Percentiles rank a stretch among this genome's conserved stretches.
Evolutionary conservation across 768 basidiomycete species (phyloP).

Genomic region (Daedaleopsis sinensis): DNA sequence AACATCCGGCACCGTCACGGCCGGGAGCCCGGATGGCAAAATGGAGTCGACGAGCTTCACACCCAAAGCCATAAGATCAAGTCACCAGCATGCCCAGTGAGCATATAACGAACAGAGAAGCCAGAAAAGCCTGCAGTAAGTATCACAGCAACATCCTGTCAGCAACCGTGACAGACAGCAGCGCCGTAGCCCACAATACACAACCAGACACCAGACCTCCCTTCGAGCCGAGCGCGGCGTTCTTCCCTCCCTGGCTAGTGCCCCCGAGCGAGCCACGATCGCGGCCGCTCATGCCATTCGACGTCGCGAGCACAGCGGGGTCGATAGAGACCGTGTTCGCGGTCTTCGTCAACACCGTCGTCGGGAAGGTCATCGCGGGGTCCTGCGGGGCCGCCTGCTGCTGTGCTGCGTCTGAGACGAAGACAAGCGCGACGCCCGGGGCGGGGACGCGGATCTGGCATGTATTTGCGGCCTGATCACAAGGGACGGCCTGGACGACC

Average conservation of each 20-base stretch:
- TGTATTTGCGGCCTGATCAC: constrained; percentile 45
- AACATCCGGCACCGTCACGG: too few species aligned
- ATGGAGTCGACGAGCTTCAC: too few species aligned
- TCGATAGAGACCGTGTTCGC: constrained; percentile 59
- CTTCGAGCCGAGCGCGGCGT: not conserved
- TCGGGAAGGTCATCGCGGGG: constrained; percentile 53
- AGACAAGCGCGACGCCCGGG: constrained; percentile 77
- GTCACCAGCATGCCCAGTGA: too few species aligned
- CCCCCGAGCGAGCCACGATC: constrained; percentile 33
- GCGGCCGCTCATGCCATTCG: constrained; percentile 55
- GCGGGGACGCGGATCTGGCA: constrained; percentile 68
- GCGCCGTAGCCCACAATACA: not conserved
- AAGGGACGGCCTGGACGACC: constrained; percentile 39
- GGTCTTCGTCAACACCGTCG: constrained; percentile 48
- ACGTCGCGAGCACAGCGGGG: constrained; percentile 56
- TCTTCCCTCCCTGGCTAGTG: constrained; percentile 27
- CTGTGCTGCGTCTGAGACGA: constrained; percentile 52
- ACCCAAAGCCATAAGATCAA: too few species aligned
- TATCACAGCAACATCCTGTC: not conserved
- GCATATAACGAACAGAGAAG: too few species aligned
- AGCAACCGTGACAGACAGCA: not conserved
- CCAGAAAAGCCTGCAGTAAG: too few species aligned
- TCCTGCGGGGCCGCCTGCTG: constrained; percentile 35
- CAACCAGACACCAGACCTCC: not conserved
- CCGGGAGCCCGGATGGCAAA: too few species aligned